Conservation (phyloP, 2,329 filamentous ascomycete genomes). For the Cladosporium sp. region DNA sequence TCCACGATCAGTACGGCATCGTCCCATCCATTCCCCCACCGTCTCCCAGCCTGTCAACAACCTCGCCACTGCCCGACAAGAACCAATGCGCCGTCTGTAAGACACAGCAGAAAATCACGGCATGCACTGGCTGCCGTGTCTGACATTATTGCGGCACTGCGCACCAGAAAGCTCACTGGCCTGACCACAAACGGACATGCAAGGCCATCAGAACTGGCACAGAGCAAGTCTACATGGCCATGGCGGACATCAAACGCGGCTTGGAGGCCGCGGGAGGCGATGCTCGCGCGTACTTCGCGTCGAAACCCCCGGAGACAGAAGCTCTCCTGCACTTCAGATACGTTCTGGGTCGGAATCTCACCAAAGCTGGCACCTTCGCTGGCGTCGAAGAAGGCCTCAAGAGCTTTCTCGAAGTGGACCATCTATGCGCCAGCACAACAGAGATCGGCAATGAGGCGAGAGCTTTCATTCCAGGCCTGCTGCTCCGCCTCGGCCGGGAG, state of each 20-base stretch:
- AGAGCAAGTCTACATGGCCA: background rate
- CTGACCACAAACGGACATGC: background rate
- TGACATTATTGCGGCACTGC: background rate
- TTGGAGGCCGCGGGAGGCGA: background rate
- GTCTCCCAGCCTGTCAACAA: background rate
- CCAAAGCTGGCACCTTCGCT: background rate
- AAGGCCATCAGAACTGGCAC: background rate
- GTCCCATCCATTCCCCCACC: background rate
- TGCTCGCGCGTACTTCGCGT: background rate
- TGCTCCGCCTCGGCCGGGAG: background rate
- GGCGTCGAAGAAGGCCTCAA: background rate
- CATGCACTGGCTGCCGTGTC: background rate
- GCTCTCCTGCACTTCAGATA: background rate
- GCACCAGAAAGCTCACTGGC: background rate
- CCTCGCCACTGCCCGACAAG: background rate
- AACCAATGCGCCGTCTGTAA: slow-evolving; percentile 13
- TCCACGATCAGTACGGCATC: background rate
- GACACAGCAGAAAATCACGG: background rate
- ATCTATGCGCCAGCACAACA: background rate
- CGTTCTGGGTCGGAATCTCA: background rate
- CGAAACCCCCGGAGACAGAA: background rate
- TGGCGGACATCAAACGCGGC: background rate
- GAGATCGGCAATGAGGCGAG: background rate
- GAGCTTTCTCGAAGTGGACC: background rate
- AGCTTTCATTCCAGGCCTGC: background rate